phyloP scores from a whole-genome alignment of 2,329 filamentous ascomycete genomes.

The Madurella mycetomatis region DNA sequence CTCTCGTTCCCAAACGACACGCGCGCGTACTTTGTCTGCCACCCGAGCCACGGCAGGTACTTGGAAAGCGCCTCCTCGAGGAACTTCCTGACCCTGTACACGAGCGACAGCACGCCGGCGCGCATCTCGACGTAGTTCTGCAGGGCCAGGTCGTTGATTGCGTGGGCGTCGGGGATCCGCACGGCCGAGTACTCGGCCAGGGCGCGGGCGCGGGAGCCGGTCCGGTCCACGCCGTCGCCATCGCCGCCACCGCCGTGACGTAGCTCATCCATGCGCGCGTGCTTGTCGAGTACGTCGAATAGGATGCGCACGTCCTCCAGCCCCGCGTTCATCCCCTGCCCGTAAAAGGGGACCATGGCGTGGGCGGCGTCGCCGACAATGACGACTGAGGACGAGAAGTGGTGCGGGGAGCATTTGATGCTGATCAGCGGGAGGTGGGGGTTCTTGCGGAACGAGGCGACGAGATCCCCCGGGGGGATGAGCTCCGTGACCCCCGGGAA shows the following conservation, averaged over 20 bases:
- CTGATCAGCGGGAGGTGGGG: constrained; percentile 90
- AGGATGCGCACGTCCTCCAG: constrained; percentile 90
- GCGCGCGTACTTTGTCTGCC: constrained; percentile 87
- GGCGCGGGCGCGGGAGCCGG: constrained; percentile 61
- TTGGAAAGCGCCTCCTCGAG: constrained; percentile 80
- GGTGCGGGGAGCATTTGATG: constrained; percentile 88
- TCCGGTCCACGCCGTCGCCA: constrained; percentile 49
- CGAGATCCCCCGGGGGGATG: constrained; percentile 63
- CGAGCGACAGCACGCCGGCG: constrained; percentile 69
- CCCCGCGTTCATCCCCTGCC: constrained; percentile 95
- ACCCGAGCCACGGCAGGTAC: constrained; percentile 72
- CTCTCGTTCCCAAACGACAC: constrained; percentile 92
- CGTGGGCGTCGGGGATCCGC: constrained; percentile 73
- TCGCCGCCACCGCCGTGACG: too few relatives aligned
- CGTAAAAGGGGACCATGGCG: constrained; percentile 98
- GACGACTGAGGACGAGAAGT: constrained; percentile 70
- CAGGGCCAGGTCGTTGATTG: constrained; percentile 88
- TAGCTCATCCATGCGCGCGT: constrained; percentile 33
- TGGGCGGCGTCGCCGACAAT: constrained; percentile 93
- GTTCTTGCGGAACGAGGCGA: constrained; percentile 71
- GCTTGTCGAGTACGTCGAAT: constrained; percentile 73
- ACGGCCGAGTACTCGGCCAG: constrained; percentile 70
- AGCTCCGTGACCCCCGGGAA: constrained; percentile 81
- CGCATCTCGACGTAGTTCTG: constrained; percentile 95
- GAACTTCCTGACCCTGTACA: constrained; percentile 77